A percentile compares a stretch with the other conserved stretches of the same genome.
These are phyloP conservation scores for Sisymbrium irio DNA, from an alignment of 345 rosid species.

Conservation along the genomic window DNA sequence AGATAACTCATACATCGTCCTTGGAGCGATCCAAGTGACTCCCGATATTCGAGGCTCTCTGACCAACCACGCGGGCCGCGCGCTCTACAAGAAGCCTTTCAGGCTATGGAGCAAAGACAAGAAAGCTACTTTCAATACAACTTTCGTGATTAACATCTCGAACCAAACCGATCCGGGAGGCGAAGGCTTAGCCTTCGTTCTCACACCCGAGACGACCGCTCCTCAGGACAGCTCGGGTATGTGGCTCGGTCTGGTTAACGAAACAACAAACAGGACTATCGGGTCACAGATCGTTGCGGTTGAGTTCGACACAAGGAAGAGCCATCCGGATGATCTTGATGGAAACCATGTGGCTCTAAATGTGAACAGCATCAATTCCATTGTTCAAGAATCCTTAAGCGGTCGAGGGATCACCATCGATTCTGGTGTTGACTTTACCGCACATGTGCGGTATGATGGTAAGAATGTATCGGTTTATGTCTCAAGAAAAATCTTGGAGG, in stretches of 20 bases:
- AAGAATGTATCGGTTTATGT: slow-evolving; percentile 45
- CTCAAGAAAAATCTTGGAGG: slow-evolving; percentile 8
- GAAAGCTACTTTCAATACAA: slow-evolving; percentile 48
- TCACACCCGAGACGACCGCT: slow-evolving; percentile 30
- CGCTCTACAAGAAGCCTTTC: slow-evolving; percentile 37
- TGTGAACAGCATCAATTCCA: slow-evolving; percentile 44
- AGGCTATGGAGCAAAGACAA: slow-evolving; percentile 40
- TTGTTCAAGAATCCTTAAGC: slow-evolving; percentile 43
- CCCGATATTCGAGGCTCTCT: slow-evolving; percentile 36
- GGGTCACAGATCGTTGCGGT: slow-evolving; percentile 47
- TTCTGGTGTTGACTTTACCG: slow-evolving; percentile 14
- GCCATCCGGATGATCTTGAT: slow-evolving; percentile 48
- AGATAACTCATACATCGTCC: slow-evolving; percentile 2
- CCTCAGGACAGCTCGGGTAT: slow-evolving; percentile 49
- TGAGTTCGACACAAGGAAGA: slow-evolving; percentile 72
- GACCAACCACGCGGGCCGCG: slow-evolving; percentile 39
- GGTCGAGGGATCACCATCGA: slow-evolving; percentile 31
- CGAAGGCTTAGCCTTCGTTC: slow-evolving; percentile 70
- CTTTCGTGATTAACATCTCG: slow-evolving; percentile 50
- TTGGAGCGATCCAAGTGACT: slow-evolving; percentile 59
- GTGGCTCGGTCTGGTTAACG: slow-evolving; percentile 70
- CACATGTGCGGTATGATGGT: slow-evolving; percentile 45
- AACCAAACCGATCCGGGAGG: slow-evolving; percentile 48
- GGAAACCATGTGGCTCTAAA: slow-evolving; percentile 69
- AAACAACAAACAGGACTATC: slow-evolving; percentile 21